phyloP scores from a whole-genome alignment of 2,329 filamentous ascomycete genomes.

The Pyricularia sp. region DNA sequence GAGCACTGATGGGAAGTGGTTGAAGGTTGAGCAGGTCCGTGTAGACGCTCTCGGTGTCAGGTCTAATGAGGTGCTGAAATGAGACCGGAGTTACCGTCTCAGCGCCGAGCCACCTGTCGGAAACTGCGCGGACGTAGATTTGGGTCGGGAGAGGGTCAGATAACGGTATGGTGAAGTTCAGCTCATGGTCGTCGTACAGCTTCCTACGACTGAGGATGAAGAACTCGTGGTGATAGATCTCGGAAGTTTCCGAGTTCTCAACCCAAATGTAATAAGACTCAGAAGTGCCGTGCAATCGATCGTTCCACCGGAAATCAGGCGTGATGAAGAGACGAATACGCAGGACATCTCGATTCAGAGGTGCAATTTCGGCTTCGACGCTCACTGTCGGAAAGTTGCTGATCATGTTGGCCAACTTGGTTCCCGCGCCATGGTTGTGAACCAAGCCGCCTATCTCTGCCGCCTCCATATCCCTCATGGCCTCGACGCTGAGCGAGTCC shows the following conservation, averaged over 20 bases:
- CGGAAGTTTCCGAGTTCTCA: constrained; percentile 91
- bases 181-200: constrained; percentile 88
- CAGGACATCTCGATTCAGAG: constrained; percentile 85
- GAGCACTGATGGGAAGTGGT: constrained; percentile 70
- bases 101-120: constrained; percentile 90
- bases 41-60: constrained; percentile 94
- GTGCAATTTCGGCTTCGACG: constrained; percentile 88
- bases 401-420: constrained; percentile 65
- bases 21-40: constrained; percentile 88
- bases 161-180: constrained; percentile 94
- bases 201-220: constrained; percentile 87
- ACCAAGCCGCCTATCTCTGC: constrained; percentile 84
- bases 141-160: constrained; percentile 88
- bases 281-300: constrained; percentile 81
- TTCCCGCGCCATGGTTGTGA: constrained; percentile 80
- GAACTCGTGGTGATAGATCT: constrained; percentile 96
- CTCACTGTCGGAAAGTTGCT: constrained; percentile 86
- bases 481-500: constrained; percentile 66
- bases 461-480: constrained; percentile 82
- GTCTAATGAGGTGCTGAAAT: constrained; percentile 93
- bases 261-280: constrained; percentile 99
- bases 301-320: constrained; percentile 90
- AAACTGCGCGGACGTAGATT: constrained; percentile 90
- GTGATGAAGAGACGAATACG: constrained; percentile 78
- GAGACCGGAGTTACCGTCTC: constrained; percentile 93